phyloP scores from a whole-genome alignment of 1,139 yeast species.

The Suhomyces atakaporum region DNA sequence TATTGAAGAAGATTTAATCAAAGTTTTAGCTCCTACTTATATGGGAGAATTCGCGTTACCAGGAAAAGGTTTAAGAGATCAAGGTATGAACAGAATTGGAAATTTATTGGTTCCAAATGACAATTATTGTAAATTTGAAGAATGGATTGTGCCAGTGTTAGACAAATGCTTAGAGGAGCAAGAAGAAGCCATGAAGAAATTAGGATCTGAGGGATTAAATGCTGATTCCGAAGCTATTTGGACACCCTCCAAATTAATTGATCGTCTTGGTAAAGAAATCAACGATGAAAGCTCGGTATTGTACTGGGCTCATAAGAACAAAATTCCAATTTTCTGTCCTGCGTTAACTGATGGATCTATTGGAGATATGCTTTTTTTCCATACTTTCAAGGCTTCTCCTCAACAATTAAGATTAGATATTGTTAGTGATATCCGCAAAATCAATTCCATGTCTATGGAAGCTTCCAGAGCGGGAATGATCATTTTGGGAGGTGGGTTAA shows the following conservation, averaged over 20 bases:
- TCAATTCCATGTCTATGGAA: constrained; percentile 92
- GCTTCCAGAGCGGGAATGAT: constrained; percentile 97
- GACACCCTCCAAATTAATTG: constrained; percentile 94
- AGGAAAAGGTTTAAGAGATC: constrained; percentile 82
- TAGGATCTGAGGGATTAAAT: constrained; percentile 60
- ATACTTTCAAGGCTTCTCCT: constrained; percentile 92
- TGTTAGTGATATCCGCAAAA: constrained; percentile 87
- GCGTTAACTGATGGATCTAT: constrained; percentile 97
- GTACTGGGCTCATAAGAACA: constrained; percentile 96
- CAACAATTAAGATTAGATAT: constrained; percentile 86
- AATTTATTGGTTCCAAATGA: constrained; percentile 96
- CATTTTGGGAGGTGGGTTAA: constrained; percentile 92
- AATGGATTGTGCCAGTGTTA: constrained; percentile 94
- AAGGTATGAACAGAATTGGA: constrained; percentile 97
- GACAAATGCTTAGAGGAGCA: constrained; percentile 89
- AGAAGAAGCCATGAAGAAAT: constrained; percentile 59
- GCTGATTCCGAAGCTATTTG: constrained; percentile 56
- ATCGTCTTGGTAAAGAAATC: constrained; percentile 92
- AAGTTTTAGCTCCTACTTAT: constrained; percentile 93
- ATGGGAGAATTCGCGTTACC: constrained; percentile 85
- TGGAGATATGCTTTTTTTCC: constrained; percentile 98
- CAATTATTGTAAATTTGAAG: constrained; percentile 95
- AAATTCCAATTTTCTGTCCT: constrained; percentile 96
- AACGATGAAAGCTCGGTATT: constrained; percentile 91
- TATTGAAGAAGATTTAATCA: constrained; percentile 93